Base-by-base conservation (phyloP, 345 rosid species). In the Leavenworthia alabamica region DNA sequence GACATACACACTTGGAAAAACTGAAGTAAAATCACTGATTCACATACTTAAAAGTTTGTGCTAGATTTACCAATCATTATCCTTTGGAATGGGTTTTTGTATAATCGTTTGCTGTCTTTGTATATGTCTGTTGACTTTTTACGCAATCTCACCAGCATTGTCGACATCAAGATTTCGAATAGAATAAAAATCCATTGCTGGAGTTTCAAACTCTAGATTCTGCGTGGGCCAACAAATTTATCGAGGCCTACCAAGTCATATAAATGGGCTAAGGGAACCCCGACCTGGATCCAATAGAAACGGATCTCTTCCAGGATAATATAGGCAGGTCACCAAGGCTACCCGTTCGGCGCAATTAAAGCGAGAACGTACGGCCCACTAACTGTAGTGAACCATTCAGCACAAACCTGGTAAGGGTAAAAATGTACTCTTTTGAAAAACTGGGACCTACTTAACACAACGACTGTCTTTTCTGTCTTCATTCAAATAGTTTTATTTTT, bases 401-500 rank as follows among this genome's bases (percentile, higher is more conserved):
- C 47, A 42, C 41, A 31, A 17, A 20, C 17, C 13, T 26, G 23
- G n/a, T n/a, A n/a, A n/a, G n/a, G n/a, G n/a, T n/a, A n/a, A n/a
- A n/a, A n/a, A n/a, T n/a, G n/a, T n/a, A n/a, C n/a, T n/a, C n/a
- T n/a, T n/a, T n/a, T n/a, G 49, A 44, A 43, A 26, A 5, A 29
- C 48, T 41, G 54, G 75, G 75, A 50, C 60, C 75, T 47, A 33
- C 0, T 8, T 8, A 8, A 42, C 60, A 0, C 60, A 62, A 48
- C 74, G 75, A 71, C 70, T 40, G 75, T 63, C 59, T 62, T 53
- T 49, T 62, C 60, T 49, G 64, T 63, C 65, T 17, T 33, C 70
- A 71, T 71, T 64, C 75, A 71, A 56, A 20, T 20, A 70, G n/a
- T n/a, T n/a, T n/a, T 47, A 13, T 53, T 23, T n/a, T n/a, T 47